Evolutionary conservation across 768 basidiomycete species (phyloP), one percentile per base, ranked within the genome.

Genomic region (Saitozyma sp.): DNA sequence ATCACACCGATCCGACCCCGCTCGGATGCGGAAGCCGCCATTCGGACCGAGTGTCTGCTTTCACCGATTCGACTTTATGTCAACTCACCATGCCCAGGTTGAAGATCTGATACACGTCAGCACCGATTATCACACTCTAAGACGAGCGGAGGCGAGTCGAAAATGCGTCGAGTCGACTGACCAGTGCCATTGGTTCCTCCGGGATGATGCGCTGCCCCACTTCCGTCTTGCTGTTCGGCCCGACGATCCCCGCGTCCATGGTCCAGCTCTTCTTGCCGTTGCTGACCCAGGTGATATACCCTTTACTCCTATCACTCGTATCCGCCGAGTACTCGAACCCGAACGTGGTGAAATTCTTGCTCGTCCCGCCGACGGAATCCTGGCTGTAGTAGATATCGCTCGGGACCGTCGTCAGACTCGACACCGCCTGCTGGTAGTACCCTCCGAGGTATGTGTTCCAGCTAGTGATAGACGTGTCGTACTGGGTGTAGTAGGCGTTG

Each of bases 131-230:
- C 14, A 13, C 38, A 5, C 49, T 8, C 49, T 38, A 39, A 13
- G 3, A 54, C 17, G 29, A 11, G 9, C 13, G 54, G 54, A n/a
- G 11, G 39, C 8, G 13, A 41, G 54, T 40, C 16, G 54, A 55
- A 13, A n/a, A n/a, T n/a, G n/a, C n/a, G n/a, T n/a, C n/a, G n/a
- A 29, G 50, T 14, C 42, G 14, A 65, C 68, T 81, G 66, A 96
- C 87, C 71, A 96, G 81, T 69, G 88, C 88, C 88, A 93, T 87
- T 8, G 92, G 92, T 74, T 95, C 92, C 67, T 89, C 86, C 0
- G 91, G 85, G 46, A 94, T 81, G 11, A 89, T 86, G 59, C 92
- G 81, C 40, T 84, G 82, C 13, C 85, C 79, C 61, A 92, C 89
- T 66, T 89, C 80, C 2, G 86, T 86, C 20, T 74, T 65, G 2